Percentiles rank a stretch among this genome's conserved stretches.
Evolutionary conservation across 2,329 filamentous ascomycete species (phyloP).

Genomic region (Chaetothyriales sp.): DNA sequence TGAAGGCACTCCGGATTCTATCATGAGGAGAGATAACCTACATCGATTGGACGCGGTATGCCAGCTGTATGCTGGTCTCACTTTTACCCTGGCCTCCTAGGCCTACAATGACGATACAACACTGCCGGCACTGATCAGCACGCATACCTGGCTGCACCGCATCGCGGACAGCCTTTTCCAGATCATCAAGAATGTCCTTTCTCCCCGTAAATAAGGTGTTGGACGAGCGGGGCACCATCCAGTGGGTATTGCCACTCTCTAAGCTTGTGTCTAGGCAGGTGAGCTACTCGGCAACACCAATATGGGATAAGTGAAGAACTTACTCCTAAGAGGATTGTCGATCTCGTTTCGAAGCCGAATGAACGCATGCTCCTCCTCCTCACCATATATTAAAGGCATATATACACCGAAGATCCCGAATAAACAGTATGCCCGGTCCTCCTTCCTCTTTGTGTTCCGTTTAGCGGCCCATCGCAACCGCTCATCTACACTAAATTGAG

Average conservation of each 20-base stretch:
- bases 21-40: conserved; percentile 2
- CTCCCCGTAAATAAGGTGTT: conserved; percentile 19
- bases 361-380: conserved; percentile 19
- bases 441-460: conserved; percentile 22
- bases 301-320: not conserved
- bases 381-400: conserved; percentile 34
- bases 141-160: not conserved
- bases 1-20: conserved; percentile 1
- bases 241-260: conserved; percentile 12
- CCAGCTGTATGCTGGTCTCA: conserved; percentile 22
- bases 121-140: conserved; percentile 5
- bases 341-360: conserved; percentile 13
- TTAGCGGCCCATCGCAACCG: conserved; percentile 30
- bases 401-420: conserved; percentile 33
- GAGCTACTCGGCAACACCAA: not conserved
- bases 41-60: conserved; percentile 16
- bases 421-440: conserved; percentile 34
- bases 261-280: not conserved
- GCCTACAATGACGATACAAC: conserved; percentile 20
- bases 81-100: conserved; percentile 24
- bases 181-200: conserved; percentile 11
- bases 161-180: conserved; percentile 6
- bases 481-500: conserved; percentile 19
- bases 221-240: conserved; percentile 12
- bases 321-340: conserved; percentile 2